Conservation (phyloP, 1,284 basidiomycete genomes). For the Trichosporon faecale region DNA sequence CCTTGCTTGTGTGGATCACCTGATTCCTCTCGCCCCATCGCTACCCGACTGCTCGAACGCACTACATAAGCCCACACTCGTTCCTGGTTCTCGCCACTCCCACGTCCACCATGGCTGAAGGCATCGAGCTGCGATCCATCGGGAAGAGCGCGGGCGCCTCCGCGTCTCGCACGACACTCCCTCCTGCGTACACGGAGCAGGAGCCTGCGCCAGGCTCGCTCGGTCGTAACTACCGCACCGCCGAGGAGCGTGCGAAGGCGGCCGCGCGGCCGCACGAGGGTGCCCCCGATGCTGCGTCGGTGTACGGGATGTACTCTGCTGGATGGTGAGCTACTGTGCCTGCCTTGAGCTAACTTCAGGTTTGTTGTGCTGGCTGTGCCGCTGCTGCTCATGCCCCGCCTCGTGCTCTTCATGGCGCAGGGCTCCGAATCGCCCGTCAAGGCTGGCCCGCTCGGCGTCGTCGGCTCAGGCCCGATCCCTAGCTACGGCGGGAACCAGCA, state of each 20-base stretch:
- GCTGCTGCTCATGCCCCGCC: conserved; percentile 47
- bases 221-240: conserved; percentile 34
- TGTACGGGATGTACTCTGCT: conserved; percentile 37
- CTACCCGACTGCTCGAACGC: background rate
- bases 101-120: conserved; percentile 2
- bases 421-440: conserved; percentile 13
- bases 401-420: conserved; percentile 50
- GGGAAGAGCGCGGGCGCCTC: conserved; percentile 5
- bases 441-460: conserved; percentile 4
- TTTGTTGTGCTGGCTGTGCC: conserved; percentile 43
- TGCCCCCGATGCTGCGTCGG: conserved; percentile 36
- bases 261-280: conserved; percentile 41
- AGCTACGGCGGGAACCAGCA: conserved; percentile 37
- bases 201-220: conserved; percentile 27
- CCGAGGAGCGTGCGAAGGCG: conserved; percentile 46
- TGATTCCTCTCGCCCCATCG: background rate
- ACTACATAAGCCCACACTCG: background rate
- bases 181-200: conserved; percentile 16
- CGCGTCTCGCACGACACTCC: background rate
- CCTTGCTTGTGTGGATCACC: background rate
- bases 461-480: conserved; percentile 12
- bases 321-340: conserved; percentile 31
- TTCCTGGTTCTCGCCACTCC: background rate
- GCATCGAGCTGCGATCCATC: conserved; percentile 12
- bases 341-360: conserved; percentile 28